phyloP scores from a whole-genome alignment of 2,329 filamentous ascomycete species.

The Sporothrix dimorphospora region DNA sequence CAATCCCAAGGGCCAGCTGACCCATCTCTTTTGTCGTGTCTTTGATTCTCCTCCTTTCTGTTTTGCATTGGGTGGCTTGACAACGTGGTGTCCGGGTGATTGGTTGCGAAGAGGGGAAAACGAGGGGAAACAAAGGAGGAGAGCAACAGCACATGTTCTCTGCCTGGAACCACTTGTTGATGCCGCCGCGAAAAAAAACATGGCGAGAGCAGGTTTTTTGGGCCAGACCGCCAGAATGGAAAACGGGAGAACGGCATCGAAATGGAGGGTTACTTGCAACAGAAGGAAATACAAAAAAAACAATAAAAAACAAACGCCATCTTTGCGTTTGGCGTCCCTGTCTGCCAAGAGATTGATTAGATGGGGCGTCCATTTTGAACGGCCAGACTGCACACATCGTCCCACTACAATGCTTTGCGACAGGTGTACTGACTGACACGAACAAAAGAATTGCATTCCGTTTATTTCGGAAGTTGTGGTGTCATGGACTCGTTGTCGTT shows the following conservation, averaged over 20 bases:
- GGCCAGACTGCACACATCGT: neutral
- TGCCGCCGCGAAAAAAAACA: neutral
- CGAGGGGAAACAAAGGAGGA: neutral
- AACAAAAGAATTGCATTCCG: neutral
- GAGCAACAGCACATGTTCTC: neutral
- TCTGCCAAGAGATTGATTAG: slow-evolving; percentile 28
- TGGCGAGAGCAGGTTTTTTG: neutral
- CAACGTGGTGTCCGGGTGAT: slow-evolving; percentile 4
- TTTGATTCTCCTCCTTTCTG: neutral
- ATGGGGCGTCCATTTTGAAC: neutral
- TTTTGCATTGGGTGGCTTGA: slow-evolving; percentile 5
- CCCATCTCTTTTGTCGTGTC: neutral
- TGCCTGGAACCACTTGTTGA: neutral
- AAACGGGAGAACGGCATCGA: slow-evolving; percentile 1
- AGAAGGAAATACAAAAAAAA: neutral
- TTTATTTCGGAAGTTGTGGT: neutral
- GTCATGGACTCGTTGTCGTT: neutral
- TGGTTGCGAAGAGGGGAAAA: slow-evolving; percentile 11
- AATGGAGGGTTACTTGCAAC: no score
- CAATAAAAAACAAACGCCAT: neutral
- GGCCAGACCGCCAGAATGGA: neutral
- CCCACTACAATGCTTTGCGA: neutral
- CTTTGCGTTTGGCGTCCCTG: neutral
- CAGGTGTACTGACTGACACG: no score
- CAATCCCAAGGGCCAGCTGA: neutral